A percentile compares a stretch with the other conserved stretches of the same genome.
phyloP scores from a whole-genome alignment of 371 early-diverging fungal species.

The Lichtheimia ramosa region DNA sequence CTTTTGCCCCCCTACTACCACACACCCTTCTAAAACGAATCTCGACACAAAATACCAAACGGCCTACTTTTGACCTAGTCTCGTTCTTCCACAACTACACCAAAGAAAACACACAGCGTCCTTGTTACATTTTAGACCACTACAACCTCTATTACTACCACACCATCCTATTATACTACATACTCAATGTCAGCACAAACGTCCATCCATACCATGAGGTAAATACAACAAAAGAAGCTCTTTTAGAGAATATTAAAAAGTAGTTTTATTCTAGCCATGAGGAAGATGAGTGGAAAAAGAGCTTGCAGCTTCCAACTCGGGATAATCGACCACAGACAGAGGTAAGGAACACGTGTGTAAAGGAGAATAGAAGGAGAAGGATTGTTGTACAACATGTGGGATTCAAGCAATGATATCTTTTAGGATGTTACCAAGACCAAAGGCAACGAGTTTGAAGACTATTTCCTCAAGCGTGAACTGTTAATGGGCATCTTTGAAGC shows the following conservation, averaged over 20 bases:
- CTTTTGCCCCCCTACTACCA: background rate
- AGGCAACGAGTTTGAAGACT: constrained; percentile 98
- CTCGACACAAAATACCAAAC: constrained; percentile 2
- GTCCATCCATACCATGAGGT: background rate
- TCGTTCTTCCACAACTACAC: no score
- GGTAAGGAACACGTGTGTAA: constrained; percentile 27
- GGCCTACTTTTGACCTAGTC: background rate
- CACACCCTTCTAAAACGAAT: constrained; percentile 1
- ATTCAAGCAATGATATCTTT: background rate
- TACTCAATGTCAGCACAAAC: background rate
- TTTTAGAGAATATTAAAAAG: no score
- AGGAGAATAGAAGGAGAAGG: background rate
- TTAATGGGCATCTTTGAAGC: constrained; percentile 98
- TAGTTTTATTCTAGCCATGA: constrained; percentile 43
- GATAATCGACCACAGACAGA: constrained; percentile 91
- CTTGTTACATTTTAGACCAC: no score
- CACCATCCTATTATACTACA: no score
- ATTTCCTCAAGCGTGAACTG: constrained; percentile 93
- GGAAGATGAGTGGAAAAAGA: constrained; percentile 76
- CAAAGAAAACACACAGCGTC: no score
- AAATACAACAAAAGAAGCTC: background rate
- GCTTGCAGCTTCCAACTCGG: constrained; percentile 72
- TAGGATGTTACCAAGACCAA: constrained; percentile 94
- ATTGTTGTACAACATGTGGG: no score
- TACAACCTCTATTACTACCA: no score